Evolutionary conservation across 345 rosid genomes (phyloP).

Genomic region (Corchorus olitorius): DNA sequence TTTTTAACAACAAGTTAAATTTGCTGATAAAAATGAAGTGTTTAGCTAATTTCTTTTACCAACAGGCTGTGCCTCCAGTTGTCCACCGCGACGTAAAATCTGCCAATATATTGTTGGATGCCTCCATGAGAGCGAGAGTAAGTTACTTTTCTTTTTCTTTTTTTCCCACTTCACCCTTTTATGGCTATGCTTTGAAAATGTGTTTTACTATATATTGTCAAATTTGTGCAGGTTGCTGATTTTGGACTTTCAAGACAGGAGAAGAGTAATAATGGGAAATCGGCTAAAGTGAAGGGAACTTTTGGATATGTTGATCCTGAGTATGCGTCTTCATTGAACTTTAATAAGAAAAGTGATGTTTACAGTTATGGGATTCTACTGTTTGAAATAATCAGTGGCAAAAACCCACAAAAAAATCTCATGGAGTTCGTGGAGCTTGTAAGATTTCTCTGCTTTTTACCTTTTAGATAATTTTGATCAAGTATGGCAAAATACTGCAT

Average conservation of each 20-base stretch:
- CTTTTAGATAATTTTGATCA: too few species aligned
- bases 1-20: too few species aligned
- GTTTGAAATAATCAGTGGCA: constrained; percentile 63
- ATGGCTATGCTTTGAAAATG: too few species aligned
- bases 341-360: constrained; percentile 71
- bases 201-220: not conserved
- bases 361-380: constrained; percentile 71
- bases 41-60: not conserved
- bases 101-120: constrained; percentile 85
- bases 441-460: constrained; percentile 28
- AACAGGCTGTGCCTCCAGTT: constrained; percentile 96
- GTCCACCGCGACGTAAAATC: constrained; percentile 91
- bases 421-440: constrained; percentile 67
- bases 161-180: too few species aligned
- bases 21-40: not conserved
- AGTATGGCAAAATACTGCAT: not conserved
- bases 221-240: constrained; percentile 9
- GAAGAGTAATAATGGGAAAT: not conserved
- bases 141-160: constrained; percentile 4
- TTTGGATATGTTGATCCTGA: constrained; percentile 80
- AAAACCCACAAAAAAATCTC: constrained; percentile 68
- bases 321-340: constrained; percentile 46
- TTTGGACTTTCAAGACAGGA: constrained; percentile 21
- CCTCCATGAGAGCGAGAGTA: constrained; percentile 91
- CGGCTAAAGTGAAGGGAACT: constrained; percentile 43